Evolutionary conservation across 495 filamentous ascomycete species (phyloP).

Genomic region (Aspergillus campestris): DNA sequence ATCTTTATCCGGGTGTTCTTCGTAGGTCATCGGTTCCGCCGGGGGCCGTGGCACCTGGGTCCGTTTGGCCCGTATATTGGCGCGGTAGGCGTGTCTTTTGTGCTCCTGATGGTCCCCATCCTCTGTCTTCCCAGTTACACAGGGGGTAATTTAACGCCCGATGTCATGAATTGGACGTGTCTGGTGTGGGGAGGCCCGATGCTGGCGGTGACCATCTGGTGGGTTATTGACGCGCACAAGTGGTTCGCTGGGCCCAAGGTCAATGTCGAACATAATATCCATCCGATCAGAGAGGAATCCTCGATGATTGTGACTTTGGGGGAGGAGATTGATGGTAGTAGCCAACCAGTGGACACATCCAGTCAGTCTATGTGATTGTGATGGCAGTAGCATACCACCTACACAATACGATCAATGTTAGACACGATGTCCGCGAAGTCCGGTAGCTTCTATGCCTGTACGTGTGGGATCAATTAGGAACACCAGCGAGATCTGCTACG

Average conservation of each 20-base stretch:
- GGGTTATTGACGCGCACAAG: conserved; percentile 57
- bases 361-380: conserved; percentile 1
- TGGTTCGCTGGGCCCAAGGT: conserved; percentile 75
- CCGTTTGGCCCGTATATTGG: conserved; percentile 54
- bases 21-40: conserved; percentile 59
- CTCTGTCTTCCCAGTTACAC: conserved; percentile 58
- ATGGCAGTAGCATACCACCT: neutral
- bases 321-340: neutral
- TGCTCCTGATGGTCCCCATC: conserved; percentile 66
- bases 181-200: conserved; percentile 68
- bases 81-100: conserved; percentile 51
- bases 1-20: conserved; percentile 70
- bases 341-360: neutral
- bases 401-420: no score
- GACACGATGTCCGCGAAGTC: no score
- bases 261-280: conserved; percentile 39
- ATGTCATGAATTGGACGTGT: conserved; percentile 69
- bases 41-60: conserved; percentile 69
- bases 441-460: no score
- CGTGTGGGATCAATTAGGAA: no score
- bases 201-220: conserved; percentile 57
- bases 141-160: conserved; percentile 47
- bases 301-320: conserved; percentile 3
- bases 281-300: conserved; percentile 7
- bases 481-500: no score